Conservation (phyloP, 495 filamentous ascomycete genomes). For the Neurospora sp. region DNA sequence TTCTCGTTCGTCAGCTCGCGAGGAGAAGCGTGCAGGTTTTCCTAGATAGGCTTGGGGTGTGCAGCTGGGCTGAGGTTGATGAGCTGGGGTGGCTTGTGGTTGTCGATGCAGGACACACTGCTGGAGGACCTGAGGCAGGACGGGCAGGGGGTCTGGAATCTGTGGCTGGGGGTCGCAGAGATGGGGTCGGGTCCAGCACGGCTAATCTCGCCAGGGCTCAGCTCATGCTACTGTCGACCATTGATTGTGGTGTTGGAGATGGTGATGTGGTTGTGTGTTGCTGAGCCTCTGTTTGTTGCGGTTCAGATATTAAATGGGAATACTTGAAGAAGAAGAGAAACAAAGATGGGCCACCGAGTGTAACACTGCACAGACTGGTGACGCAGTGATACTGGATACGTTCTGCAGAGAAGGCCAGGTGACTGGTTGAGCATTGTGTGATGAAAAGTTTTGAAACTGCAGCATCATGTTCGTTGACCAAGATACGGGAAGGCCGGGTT, state of each 20-base stretch:
- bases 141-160: constrained; percentile 1
- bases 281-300: too few species aligned
- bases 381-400: background rate
- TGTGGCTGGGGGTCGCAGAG: constrained; percentile 9
- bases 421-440: background rate
- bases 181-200: constrained; percentile 23
- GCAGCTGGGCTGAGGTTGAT: background rate
- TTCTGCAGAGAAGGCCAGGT: background rate
- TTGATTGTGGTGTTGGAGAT: constrained; percentile 3
- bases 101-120: background rate
- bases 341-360: background rate
- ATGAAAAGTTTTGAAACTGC: background rate
- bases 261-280: background rate
- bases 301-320: background rate
- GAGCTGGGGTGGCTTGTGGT: background rate
- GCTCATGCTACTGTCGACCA: constrained; percentile 11
- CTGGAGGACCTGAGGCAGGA: background rate
- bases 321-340: background rate
- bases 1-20: background rate
- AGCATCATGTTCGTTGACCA: background rate
- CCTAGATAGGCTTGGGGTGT: background rate
- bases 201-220: constrained; percentile 26
- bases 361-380: background rate
- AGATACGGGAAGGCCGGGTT: background rate
- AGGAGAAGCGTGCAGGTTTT: background rate